phyloP scores from a whole-genome alignment of 2,329 filamentous ascomycete genomes.

The Ophiocordyceps sinensis region DNA sequence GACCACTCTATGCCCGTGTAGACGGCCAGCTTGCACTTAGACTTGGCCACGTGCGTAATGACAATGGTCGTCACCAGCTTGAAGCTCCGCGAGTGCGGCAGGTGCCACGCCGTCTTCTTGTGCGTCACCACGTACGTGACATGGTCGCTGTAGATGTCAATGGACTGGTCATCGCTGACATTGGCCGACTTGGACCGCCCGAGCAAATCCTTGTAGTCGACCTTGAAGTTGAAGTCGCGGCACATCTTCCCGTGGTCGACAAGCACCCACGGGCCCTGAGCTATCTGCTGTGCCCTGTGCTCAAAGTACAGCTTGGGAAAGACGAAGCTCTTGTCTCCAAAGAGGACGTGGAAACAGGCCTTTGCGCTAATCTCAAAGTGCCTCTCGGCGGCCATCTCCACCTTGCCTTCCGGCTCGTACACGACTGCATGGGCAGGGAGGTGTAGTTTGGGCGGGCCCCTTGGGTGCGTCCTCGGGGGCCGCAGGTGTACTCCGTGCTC shows the following conservation, averaged over 20 bases:
- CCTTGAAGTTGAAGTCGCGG: conserved; percentile 69
- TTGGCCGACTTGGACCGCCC: conserved; percentile 45
- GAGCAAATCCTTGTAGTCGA: conserved; percentile 51
- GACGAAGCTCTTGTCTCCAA: conserved; percentile 89
- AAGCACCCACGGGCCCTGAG: conserved; percentile 72
- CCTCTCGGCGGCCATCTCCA: conserved; percentile 58
- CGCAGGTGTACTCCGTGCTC: conserved; percentile 12
- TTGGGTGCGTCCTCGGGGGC: conserved; percentile 18
- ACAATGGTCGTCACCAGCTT: conserved; percentile 79
- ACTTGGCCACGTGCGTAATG: conserved; percentile 86
- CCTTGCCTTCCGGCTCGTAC: conserved; percentile 74
- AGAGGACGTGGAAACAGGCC: conserved; percentile 87
- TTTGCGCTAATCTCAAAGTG: conserved; percentile 88
- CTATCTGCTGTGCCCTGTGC: conserved; percentile 61
- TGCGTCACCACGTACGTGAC: conserved; percentile 51
- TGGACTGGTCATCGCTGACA: conserved; percentile 70
- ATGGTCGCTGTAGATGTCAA: conserved; percentile 71
- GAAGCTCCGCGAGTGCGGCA: conserved; percentile 69
- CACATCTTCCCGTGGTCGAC: conserved; percentile 56
- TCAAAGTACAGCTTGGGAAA: conserved; percentile 87
- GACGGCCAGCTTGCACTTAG: conserved; percentile 79
- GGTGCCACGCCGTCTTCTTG: conserved; percentile 59
- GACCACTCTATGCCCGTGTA: conserved; percentile 84
- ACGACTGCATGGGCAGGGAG: conserved; percentile 67
- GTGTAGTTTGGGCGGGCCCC: conserved; percentile 54